Conservation (phyloP, 192 early-diverging fungal species). For the Rhizophagus prolifer region DNA sequence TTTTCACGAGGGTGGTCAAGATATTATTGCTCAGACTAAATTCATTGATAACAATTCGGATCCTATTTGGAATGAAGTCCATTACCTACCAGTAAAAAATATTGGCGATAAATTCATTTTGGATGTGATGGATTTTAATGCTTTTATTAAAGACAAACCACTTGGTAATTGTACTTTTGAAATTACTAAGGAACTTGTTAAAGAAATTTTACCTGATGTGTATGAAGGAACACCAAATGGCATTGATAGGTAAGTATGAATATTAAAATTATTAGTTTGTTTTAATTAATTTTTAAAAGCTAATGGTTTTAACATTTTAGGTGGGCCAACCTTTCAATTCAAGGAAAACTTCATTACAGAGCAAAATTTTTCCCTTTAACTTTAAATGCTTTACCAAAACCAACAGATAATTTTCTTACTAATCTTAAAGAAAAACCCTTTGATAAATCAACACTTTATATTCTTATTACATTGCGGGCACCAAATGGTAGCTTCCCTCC, state of each 20-base stretch:
- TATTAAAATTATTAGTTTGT: not conserved
- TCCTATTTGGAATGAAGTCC: slow-evolving; percentile 90
- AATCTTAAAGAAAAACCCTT: slow-evolving; percentile 32
- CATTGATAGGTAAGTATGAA: slow-evolving; percentile 35
- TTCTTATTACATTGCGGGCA: slow-evolving; percentile 12
- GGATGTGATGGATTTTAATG: slow-evolving; percentile 88
- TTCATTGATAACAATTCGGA: slow-evolving; percentile 80
- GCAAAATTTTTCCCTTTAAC: slow-evolving; percentile 40
- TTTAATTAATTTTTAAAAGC: not conserved
- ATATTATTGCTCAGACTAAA: slow-evolving; percentile 70
- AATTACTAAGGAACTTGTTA: slow-evolving; percentile 59
- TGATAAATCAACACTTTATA: not conserved
- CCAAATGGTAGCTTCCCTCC: slow-evolving; percentile 25
- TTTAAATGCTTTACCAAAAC: not conserved
- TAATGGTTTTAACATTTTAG: not conserved
- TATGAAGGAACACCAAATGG: slow-evolving; percentile 32
- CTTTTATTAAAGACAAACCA: slow-evolving; percentile 80
- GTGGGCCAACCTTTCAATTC: slow-evolving; percentile 26
- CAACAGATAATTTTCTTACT: slow-evolving; percentile 24
- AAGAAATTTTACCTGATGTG: slow-evolving; percentile 43
- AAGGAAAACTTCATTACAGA: slow-evolving; percentile 41
- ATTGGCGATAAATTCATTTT: slow-evolving; percentile 71
- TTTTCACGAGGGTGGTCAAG: slow-evolving; percentile 29
- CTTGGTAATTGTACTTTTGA: slow-evolving; percentile 69
- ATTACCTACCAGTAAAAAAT: slow-evolving; percentile 79